Evolutionary conservation across 805 yeast genomes (phyloP).

Genomic region (Jamesozyma lodderae): DNA sequence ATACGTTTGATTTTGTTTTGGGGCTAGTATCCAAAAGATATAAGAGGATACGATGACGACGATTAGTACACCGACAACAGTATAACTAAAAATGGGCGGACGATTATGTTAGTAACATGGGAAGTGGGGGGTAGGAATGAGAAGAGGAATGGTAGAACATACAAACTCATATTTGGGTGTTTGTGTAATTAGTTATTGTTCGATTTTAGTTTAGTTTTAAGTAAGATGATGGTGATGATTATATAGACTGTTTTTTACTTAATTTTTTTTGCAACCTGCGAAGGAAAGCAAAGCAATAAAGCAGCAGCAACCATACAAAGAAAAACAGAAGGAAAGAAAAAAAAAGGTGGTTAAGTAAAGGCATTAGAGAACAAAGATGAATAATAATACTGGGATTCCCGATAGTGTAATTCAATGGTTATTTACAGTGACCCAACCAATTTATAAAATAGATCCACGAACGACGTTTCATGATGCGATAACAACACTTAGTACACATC

Average conservation of each 20-base stretch:
- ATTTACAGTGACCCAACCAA: constrained; percentile 17
- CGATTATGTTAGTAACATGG: background rate
- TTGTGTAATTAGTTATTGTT: background rate
- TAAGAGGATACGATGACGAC: constrained; percentile 49
- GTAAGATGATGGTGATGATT: background rate
- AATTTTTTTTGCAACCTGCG: background rate
- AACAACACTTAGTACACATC: constrained; percentile 39
- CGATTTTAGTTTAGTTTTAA: too few species aligned
- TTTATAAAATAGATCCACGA: constrained; percentile 47
- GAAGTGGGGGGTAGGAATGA: background rate
- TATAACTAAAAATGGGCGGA: constrained; percentile 49
- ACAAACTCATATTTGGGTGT: constrained; percentile 6
- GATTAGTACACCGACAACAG: constrained; percentile 57
- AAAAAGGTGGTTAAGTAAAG: background rate
- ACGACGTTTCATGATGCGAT: constrained; percentile 51
- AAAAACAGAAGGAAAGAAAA: background rate
- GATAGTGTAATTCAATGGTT: constrained; percentile 8
- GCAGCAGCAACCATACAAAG: background rate
- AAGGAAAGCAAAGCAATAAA: background rate
- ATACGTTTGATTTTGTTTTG: constrained; percentile 66
- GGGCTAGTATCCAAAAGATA: constrained; percentile 79
- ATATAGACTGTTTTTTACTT: too few species aligned
- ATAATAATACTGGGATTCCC: constrained; percentile 2
- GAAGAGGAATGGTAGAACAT: too few species aligned
- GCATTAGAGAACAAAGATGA: background rate